phyloP scores from a whole-genome alignment of 352 stramenopile species.

The Globisporangium middletonii region DNA sequence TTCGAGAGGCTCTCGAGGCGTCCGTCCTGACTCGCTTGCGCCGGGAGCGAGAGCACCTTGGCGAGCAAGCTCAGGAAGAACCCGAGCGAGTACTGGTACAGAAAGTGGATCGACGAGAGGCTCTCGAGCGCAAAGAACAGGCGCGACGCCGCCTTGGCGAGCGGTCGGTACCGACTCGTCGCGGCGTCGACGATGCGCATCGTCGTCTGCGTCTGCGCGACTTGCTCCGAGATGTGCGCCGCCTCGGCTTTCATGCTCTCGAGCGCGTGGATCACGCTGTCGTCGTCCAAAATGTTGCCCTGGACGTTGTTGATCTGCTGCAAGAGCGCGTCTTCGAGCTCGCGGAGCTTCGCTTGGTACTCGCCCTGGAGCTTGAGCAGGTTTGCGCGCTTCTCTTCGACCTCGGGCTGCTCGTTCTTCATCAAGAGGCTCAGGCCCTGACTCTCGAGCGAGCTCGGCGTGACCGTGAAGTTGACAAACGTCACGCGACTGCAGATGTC shows the following conservation, averaged over 20 bases:
- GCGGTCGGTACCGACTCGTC: conserved; percentile 93
- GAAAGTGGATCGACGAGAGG: conserved; percentile 94
- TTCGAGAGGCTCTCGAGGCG: conserved; percentile 67
- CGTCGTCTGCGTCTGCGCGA: conserved; percentile 72
- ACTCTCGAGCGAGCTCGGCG: conserved; percentile 95
- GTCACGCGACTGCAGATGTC: conserved; percentile 99
- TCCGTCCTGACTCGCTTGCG: conserved; percentile 14
- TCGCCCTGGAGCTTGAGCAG: conserved; percentile 98
- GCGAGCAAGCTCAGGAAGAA: conserved; percentile 97
- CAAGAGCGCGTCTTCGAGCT: conserved; percentile 98
- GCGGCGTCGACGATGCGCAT: conserved; percentile 85
- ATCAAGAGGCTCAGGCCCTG: conserved; percentile 96
- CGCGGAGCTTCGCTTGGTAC: conserved; percentile 95
- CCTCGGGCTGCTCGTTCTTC: conserved; percentile 95
- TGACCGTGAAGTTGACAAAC: conserved; percentile 99
- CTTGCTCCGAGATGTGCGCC: conserved; percentile 93
- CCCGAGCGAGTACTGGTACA: conserved; percentile 98
- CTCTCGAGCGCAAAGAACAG: conserved; percentile 92
- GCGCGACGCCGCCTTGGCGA: conserved; percentile 86
- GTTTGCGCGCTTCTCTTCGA: conserved; percentile 94
- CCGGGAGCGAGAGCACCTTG: conserved; percentile 77
- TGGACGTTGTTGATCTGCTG: conserved; percentile 98
- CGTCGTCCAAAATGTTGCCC: conserved; percentile 99
- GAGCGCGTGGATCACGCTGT: conserved; percentile 97
- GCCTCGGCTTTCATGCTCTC: conserved; percentile 98